Conservation (phyloP, 805 yeast species). For the Schwanniomyces polymorphus region DNA sequence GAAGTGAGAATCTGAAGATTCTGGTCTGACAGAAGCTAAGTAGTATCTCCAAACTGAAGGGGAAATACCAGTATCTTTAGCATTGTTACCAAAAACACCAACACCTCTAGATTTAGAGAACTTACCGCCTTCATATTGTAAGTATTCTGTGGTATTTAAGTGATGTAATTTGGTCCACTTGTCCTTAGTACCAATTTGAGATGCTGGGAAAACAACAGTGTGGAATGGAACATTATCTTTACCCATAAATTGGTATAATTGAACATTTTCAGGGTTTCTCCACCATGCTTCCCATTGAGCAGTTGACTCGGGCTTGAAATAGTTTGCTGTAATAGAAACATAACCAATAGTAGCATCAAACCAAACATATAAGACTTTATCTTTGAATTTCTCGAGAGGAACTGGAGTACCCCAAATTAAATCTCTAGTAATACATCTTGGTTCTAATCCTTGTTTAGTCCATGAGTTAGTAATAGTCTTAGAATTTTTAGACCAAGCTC, state of each 20-base stretch:
- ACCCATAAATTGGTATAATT: slow-evolving; percentile 97
- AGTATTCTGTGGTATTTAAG: slow-evolving; percentile 90
- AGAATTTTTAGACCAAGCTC: slow-evolving; percentile 91
- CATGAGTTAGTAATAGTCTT: slow-evolving; percentile 87
- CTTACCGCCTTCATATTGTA: slow-evolving; percentile 97
- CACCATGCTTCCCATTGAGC: slow-evolving; percentile 88
- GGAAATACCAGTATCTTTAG: slow-evolving; percentile 86
- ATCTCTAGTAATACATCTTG: slow-evolving; percentile 97
- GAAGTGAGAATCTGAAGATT: slow-evolving; percentile 92
- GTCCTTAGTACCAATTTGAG: slow-evolving; percentile 85
- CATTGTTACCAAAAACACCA: slow-evolving; percentile 98
- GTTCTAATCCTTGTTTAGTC: slow-evolving; percentile 89
- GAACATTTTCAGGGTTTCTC: slow-evolving; percentile 86
- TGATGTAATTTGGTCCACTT: slow-evolving; percentile 90
- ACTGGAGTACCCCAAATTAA: slow-evolving; percentile 98
- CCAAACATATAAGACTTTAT: slow-evolving; percentile 97
- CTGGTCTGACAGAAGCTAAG: slow-evolving; percentile 90
- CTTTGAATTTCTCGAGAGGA: slow-evolving; percentile 80
- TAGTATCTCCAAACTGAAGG: slow-evolving; percentile 98
- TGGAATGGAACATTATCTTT: slow-evolving; percentile 99
- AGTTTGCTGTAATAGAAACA: slow-evolving; percentile 92
- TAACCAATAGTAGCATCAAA: slow-evolving; percentile 98
- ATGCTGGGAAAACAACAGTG: slow-evolving; percentile 94
- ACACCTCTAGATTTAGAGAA: slow-evolving; percentile 97
- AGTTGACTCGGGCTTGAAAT: slow-evolving; percentile 42